phyloP scores from a whole-genome alignment of 1,284 basidiomycete species.

The Ganoderma boninense region DNA sequence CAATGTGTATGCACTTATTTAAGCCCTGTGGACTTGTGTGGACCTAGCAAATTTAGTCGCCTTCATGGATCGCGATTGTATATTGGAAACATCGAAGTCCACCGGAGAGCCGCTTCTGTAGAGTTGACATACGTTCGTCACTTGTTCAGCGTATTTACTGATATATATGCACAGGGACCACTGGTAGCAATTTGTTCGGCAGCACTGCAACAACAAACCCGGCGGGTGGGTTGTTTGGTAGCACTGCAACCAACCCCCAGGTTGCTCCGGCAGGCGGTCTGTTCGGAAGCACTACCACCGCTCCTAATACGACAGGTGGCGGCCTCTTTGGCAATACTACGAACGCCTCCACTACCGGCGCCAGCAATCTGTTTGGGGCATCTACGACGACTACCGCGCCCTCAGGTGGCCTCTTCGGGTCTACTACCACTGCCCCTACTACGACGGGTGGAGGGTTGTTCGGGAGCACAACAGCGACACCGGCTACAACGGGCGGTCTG shows the following conservation, averaged over 20 bases:
- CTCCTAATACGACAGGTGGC: constrained; percentile 9
- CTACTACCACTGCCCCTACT: constrained; percentile 13
- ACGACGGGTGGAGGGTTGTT: constrained; percentile 21
- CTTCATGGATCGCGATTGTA: no score
- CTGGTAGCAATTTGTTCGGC: constrained; percentile 43
- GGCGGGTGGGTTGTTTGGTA: constrained; percentile 46
- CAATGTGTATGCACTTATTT: neutral
- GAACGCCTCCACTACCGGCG: constrained; percentile 21
- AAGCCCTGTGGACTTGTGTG: neutral
- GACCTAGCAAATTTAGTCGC: neutral
- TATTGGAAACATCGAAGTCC: neutral
- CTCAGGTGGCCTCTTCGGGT: constrained; percentile 33
- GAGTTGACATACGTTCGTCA: neutral
- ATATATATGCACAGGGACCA: constrained; percentile 4
- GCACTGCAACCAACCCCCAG: constrained; percentile 29
- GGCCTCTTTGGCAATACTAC: constrained; percentile 6
- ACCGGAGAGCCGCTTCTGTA: neutral
- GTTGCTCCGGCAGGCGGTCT: constrained; percentile 28
- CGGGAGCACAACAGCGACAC: constrained; percentile 12
- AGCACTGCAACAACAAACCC: constrained; percentile 15
- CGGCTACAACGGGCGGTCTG: constrained; percentile 5
- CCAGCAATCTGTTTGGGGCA: neutral
- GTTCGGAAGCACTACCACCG: constrained; percentile 30
- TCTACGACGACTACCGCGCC: no score
- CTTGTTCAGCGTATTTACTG: neutral